phyloP scores from a whole-genome alignment of 2,329 filamentous ascomycete species.

The Botryotinia calthae region DNA sequence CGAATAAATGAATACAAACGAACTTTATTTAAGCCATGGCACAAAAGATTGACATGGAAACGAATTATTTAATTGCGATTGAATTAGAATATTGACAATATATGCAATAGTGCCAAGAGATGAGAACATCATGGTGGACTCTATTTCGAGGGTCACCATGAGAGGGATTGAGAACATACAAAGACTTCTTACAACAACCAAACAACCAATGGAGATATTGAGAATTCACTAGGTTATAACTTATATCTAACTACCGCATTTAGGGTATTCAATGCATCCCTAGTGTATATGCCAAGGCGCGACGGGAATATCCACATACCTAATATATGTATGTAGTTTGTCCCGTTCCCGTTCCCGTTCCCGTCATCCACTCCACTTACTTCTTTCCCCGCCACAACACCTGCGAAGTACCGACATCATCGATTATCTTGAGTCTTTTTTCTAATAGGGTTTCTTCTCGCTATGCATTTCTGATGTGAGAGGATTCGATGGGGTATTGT shows the following conservation, averaged over 20 bases:
- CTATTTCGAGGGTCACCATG: not conserved
- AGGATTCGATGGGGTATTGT: no score
- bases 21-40: not conserved
- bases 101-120: not conserved
- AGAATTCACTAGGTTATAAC: not conserved
- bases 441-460: no score
- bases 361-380: not conserved
- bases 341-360: not conserved
- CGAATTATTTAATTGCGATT: not conserved
- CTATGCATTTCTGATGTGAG: no score
- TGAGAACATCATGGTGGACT: not conserved
- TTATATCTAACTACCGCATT: not conserved
- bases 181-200: not conserved
- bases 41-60: not conserved
- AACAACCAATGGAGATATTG: not conserved
- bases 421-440: no score
- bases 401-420: no score
- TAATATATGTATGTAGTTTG: not conserved
- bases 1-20: not conserved
- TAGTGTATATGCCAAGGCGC: not conserved
- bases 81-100: not conserved
- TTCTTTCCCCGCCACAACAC: no score
- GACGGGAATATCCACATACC: not conserved
- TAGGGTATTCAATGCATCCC: not conserved
- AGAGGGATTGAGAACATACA: not conserved